phyloP scores from a whole-genome alignment of 768 basidiomycete species.

The Suillus decipiens region DNA sequence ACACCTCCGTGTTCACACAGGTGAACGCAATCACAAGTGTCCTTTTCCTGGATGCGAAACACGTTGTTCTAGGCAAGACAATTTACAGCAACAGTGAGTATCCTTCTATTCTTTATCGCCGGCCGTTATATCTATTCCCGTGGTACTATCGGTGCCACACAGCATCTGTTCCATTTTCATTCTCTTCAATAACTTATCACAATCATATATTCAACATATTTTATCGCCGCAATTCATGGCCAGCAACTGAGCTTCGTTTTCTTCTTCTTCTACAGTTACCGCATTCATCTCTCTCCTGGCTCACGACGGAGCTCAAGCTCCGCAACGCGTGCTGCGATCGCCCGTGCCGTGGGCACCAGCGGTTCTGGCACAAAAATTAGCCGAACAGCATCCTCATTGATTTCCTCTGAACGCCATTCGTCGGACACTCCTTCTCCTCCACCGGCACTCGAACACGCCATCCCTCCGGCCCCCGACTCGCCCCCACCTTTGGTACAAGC shows the following conservation, averaged over 20 bases:
- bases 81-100: conserved; percentile 53
- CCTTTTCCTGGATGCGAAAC: conserved; percentile 96
- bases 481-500: conserved; percentile 58
- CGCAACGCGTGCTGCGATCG: conserved; percentile 57
- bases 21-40: conserved; percentile 89
- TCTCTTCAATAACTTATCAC: not conserved
- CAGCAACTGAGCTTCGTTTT: conserved; percentile 18
- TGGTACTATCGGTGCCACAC: conserved; percentile 10
- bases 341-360: conserved; percentile 39
- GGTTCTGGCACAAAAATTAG: conserved; percentile 22
- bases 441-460: conserved; percentile 48
- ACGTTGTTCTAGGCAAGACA: conserved; percentile 87
- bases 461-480: conserved; percentile 51
- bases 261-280: conserved; percentile 51
- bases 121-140: conserved; percentile 2
- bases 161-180: conserved; percentile 2
- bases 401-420: conserved; percentile 29
- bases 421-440: conserved; percentile 34
- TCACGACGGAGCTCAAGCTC: conserved; percentile 64
- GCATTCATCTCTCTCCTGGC: conserved; percentile 80
- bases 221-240: conserved; percentile 5
- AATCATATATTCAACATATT: conserved; percentile 15
- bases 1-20: conserved; percentile 88
- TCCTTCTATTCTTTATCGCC: conserved; percentile 6
- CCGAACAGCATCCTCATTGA: conserved; percentile 28